Evolutionary conservation across 1,284 basidiomycete genomes (phyloP).

Genomic region (Puccinia coronata): DNA sequence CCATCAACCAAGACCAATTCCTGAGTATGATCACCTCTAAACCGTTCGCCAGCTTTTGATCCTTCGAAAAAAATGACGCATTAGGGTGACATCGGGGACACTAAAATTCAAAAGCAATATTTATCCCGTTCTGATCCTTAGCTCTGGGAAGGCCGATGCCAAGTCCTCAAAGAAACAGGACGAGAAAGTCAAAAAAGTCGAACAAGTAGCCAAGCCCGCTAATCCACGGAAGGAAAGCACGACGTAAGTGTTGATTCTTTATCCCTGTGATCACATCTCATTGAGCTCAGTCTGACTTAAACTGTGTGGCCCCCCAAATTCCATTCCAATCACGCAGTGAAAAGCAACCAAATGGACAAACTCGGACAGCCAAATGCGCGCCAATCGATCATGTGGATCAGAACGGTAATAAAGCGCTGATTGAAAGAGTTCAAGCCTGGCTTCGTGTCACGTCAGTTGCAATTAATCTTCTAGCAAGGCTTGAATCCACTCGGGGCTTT

Average conservation of each 20-base stretch:
- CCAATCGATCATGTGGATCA: constrained; percentile 83
- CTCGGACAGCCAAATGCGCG: constrained; percentile 96
- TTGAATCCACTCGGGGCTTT: too few species aligned
- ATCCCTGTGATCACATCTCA: background rate
- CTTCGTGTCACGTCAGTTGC: constrained; percentile 74
- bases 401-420: constrained; percentile 87
- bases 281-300: background rate
- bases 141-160: constrained; percentile 65
- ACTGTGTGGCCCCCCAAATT: too few species aligned
- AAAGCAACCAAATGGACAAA: constrained; percentile 61
- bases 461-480: too few species aligned
- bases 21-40: constrained; percentile 73
- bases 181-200: constrained; percentile 69
- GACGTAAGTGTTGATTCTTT: constrained; percentile 12
- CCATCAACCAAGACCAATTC: constrained; percentile 84
- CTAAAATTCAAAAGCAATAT: background rate
- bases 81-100: too few species aligned
- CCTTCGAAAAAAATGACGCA: background rate
- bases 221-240: constrained; percentile 50
- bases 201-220: constrained; percentile 55
- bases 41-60: constrained; percentile 20
- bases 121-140: background rate
- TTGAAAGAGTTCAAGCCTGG: constrained; percentile 87
- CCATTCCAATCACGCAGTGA: too few species aligned
- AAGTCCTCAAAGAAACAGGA: constrained; percentile 78